Evolutionary conservation across 352 stramenopile species (phyloP), one percentile per base, ranked within the genome.

Genomic region (Phytopythium sindhum): DNA sequence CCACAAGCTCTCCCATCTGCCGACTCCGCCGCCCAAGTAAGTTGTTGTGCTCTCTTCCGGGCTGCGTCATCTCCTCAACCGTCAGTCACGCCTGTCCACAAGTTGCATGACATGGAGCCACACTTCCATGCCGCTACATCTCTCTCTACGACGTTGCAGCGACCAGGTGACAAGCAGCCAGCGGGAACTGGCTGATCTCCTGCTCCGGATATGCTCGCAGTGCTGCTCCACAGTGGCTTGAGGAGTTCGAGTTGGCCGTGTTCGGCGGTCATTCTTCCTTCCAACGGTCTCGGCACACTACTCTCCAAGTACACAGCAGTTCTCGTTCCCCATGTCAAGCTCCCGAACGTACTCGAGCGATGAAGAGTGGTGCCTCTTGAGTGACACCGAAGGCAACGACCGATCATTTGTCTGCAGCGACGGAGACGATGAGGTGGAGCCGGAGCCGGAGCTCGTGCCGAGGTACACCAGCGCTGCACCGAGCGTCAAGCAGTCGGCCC

Each of bases 351-450:
- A 39, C 39, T 24, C 24, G 63, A 74, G 67, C 45, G 70, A 81
- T 47, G 79, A 90, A 54, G 81, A 86, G 29, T 90, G 81, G 81
- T 86, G 79, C 31, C 56, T 80, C 61, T 53, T 90, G 48, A 82
- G 78, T 57, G 67, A 75, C 45, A 67, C 79, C 26, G 75, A 77
- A 60, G 74, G 73, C 12, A 41, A 57, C 14, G 24, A 57, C 35
- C 67, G 59, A 11, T 67, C 67, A 21, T 60, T 39, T 57, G 81
- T 70, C 55, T 70, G 19, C 67, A 65, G 55, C 29, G 42, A 57
- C 15, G 31, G 37, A 9, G 61, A 74, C 28, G 61, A 72, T 24
- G 61, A 84, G 71, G 59, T 69, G 5, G 65, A 75, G 12, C 26
- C 53, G 2, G 73, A 81, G 45, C 54, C 63, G 29, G 74, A 78